These are phyloP conservation scores for Solanum commersonii DNA, from an alignment of 257 asterid genomes.

Conservation along the genomic window DNA sequence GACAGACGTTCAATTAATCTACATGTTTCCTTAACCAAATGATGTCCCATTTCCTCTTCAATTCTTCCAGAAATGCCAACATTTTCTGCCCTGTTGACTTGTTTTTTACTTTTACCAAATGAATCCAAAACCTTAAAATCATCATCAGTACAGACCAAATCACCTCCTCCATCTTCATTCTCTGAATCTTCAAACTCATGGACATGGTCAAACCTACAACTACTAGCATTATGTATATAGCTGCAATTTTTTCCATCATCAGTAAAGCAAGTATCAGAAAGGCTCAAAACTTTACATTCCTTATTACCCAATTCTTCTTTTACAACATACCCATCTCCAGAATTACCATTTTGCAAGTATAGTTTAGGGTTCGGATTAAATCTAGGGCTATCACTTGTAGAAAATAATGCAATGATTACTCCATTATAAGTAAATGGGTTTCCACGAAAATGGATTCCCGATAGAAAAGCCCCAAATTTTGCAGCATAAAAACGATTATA, in stretches of 20 bases:
- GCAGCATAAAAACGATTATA: background rate
- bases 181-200: constrained; percentile 30
- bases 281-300: constrained; percentile 9
- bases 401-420: constrained; percentile 6
- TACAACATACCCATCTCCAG: constrained; percentile 9
- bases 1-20: constrained; percentile 52
- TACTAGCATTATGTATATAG: constrained; percentile 4
- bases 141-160: constrained; percentile 23
- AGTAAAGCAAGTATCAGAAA: constrained; percentile 5
- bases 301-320: constrained; percentile 13
- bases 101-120: constrained; percentile 16
- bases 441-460: background rate
- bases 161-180: constrained; percentile 16
- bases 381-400: constrained; percentile 4
- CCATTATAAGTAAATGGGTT: constrained; percentile 6
- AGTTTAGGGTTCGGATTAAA: background rate
- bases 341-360: constrained; percentile 9
- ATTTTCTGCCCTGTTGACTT: constrained; percentile 5
- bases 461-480: background rate
- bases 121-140: constrained; percentile 55
- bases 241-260: constrained; percentile 21
- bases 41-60: constrained; percentile 62
- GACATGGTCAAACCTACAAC: constrained; percentile 18
- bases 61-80: constrained; percentile 11
- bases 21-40: constrained; percentile 69